These are phyloP conservation scores for Erigeron philadelphicus DNA, from an alignment of 140 eudicot genomes.

Conservation along the genomic window DNA sequence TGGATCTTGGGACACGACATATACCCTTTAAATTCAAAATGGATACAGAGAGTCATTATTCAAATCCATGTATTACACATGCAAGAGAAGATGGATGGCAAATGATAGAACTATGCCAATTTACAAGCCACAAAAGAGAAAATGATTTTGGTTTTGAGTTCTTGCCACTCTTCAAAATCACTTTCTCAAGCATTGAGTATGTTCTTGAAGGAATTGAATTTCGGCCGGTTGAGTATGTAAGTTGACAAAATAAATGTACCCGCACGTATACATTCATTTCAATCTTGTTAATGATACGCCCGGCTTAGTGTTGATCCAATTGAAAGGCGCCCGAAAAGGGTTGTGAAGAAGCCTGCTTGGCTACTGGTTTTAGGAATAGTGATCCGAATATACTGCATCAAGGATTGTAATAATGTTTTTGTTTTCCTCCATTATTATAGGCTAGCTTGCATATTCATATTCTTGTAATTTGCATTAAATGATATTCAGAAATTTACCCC, in stretches of 20 bases:
- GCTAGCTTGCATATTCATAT: too few species aligned
- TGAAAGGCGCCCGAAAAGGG: too few species aligned
- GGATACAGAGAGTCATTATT: slow-evolving; percentile 1
- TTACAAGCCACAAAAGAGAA: slow-evolving; percentile 14
- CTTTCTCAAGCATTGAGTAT: background rate
- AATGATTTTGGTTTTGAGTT: slow-evolving; percentile 20
- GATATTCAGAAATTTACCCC: too few species aligned
- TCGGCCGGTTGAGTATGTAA: slow-evolving; percentile 8
- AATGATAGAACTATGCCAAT: slow-evolving; percentile 11
- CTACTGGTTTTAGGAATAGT: too few species aligned
- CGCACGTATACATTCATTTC: too few species aligned
- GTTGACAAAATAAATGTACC: background rate
- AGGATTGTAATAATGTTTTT: too few species aligned
- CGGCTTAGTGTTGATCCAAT: too few species aligned
- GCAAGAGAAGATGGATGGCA: slow-evolving; percentile 17
- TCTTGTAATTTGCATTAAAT: too few species aligned
- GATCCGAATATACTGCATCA: too few species aligned
- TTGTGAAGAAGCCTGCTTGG: too few species aligned
- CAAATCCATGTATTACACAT: background rate
- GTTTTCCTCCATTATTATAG: too few species aligned
- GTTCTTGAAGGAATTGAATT: slow-evolving; percentile 21
- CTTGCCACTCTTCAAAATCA: slow-evolving; percentile 15
- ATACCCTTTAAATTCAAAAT: slow-evolving; percentile 2
- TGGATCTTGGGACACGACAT: slow-evolving; percentile 7
- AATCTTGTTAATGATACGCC: too few species aligned